phyloP scores from a whole-genome alignment of 2,329 filamentous ascomycete species.

The Ophiosphaerella korrae region DNA sequence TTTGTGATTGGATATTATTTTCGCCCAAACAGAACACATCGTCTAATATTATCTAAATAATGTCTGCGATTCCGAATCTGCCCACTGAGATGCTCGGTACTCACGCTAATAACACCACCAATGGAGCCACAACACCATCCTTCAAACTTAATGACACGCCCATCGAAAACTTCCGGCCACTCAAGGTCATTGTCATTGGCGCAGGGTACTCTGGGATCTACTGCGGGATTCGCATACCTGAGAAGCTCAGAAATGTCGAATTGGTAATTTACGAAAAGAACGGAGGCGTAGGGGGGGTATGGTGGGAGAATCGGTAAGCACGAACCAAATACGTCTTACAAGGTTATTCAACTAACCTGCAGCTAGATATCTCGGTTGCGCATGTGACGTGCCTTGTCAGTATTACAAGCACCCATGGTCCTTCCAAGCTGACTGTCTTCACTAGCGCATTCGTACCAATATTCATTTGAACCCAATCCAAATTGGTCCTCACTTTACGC shows the following conservation, averaged over 20 bases:
- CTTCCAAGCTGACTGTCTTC: conserved; percentile 3
- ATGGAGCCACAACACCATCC: conserved; percentile 12
- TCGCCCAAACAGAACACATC: not conserved
- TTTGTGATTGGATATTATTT: conserved; percentile 1
- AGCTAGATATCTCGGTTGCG: conserved; percentile 49
- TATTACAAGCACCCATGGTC: not conserved
- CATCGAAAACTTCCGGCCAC: conserved; percentile 50
- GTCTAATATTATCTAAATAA: conserved; percentile 10
- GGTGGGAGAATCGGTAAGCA: conserved; percentile 46
- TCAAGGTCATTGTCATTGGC: conserved; percentile 53
- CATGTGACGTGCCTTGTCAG: conserved; percentile 48
- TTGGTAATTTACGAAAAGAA: conserved; percentile 53
- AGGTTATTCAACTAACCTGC: not conserved
- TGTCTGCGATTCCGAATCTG: conserved; percentile 40
- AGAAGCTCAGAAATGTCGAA: conserved; percentile 47
- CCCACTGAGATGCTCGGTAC: conserved; percentile 24
- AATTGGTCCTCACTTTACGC: conserved; percentile 51
- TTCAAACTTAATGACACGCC: conserved; percentile 45
- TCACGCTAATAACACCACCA: conserved; percentile 12
- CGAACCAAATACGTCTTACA: no score
- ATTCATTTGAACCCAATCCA: conserved; percentile 50
- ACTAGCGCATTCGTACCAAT: conserved; percentile 50
- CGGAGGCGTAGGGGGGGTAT: conserved; percentile 46
- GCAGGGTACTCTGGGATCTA: conserved; percentile 54
- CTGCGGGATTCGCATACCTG: conserved; percentile 51